Percentiles rank a stretch among this genome's conserved stretches.
phyloP scores from a whole-genome alignment of 2,329 filamentous ascomycete species.

The Fusarium heterosporum region DNA sequence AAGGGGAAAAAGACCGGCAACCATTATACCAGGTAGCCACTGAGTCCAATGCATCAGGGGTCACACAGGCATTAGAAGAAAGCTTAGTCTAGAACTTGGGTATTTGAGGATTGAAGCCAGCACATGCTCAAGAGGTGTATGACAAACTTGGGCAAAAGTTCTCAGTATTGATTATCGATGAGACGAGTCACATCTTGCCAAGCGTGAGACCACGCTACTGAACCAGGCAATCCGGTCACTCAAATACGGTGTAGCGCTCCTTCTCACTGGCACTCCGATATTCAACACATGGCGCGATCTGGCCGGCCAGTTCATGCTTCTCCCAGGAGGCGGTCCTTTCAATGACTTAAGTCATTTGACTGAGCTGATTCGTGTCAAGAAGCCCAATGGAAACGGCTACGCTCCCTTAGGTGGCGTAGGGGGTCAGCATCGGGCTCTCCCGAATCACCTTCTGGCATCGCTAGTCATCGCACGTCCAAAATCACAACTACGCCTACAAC shows the following conservation, averaged over 20 bases:
- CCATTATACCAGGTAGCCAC: no score
- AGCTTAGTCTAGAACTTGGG: no score
- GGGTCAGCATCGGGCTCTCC: neutral
- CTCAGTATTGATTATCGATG: neutral
- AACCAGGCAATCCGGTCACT: neutral
- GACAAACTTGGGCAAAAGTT: neutral
- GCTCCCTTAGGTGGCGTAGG: no score
- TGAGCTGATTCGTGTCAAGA: neutral
- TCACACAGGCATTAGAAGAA: no score
- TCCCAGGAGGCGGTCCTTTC: neutral
- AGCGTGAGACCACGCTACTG: neutral
- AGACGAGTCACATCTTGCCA: neutral
- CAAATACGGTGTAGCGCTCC: neutral
- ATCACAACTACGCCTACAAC: neutral
- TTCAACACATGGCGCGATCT: neutral
- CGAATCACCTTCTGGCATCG: neutral
- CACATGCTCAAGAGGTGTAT: no score
- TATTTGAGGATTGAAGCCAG: no score
- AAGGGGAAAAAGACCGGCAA: no score
- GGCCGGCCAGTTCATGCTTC: neutral
- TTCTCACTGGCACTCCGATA: neutral
- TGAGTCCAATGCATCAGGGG: no score
- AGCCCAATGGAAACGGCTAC: neutral
- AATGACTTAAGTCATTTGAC: neutral
- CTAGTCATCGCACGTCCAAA: neutral